Percentiles rank a stretch among this genome's conserved stretches.
phyloP scores from a whole-genome alignment of 306 rosid species.

The Ammopiptanthus mongolicus region DNA sequence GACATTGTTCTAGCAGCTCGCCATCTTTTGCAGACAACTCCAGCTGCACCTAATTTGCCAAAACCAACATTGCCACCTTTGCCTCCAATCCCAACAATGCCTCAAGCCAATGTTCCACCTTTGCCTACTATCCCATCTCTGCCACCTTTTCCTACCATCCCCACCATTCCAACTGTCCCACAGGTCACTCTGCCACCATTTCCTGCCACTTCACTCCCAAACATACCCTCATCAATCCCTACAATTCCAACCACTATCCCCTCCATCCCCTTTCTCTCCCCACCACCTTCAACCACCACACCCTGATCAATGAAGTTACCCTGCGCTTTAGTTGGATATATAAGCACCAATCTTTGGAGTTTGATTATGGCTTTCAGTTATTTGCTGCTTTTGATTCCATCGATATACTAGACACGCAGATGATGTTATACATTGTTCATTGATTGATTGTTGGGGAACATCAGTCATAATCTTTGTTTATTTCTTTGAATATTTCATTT shows the following conservation, averaged over 20 bases:
- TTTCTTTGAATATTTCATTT: neutral
- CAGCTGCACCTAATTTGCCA: neutral
- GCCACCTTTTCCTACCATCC: conserved; percentile 11
- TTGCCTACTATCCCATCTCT: conserved; percentile 26
- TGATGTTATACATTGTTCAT: neutral
- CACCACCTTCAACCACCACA: conserved; percentile 40
- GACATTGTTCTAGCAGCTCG: conserved; percentile 13
- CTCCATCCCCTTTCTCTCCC: conserved; percentile 31
- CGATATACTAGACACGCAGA: neutral
- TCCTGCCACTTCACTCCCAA: too few relatives aligned
- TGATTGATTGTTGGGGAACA: neutral
- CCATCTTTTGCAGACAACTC: conserved; percentile 14
- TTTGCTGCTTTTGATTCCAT: neutral
- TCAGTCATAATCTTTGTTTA: neutral
- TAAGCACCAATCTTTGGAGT: neutral
- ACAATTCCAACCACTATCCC: conserved; percentile 9
- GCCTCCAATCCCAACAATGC: conserved; percentile 20
- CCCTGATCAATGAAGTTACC: conserved; percentile 4
- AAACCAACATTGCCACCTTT: conserved; percentile 19
- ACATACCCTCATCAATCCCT: neutral
- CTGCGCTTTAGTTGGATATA: neutral
- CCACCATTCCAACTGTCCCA: conserved; percentile 17
- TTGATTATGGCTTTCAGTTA: too few relatives aligned
- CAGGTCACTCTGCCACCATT: conserved; percentile 14
- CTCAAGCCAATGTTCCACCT: conserved; percentile 19